Evolutionary conservation across 495 filamentous ascomycete genomes (phyloP), one percentile per base, ranked within the genome.

Genomic region (Neurospora sp.): DNA sequence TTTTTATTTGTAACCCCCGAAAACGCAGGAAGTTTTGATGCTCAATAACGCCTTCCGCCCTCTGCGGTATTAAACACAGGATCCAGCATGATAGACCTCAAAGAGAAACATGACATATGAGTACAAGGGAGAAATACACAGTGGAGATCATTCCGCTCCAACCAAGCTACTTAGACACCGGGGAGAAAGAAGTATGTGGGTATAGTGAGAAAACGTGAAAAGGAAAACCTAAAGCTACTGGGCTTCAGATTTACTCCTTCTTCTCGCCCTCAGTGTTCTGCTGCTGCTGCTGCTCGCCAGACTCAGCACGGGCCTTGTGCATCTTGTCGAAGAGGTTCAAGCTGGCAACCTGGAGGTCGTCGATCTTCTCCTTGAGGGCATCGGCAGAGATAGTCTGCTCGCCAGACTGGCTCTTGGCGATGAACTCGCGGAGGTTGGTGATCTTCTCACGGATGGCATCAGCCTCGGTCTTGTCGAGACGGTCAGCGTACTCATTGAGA

Each of bases 321-420:
- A 99, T 97, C 92, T 99, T 97, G 87, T 98, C 96, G 84, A 99
- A 99, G 76, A 98, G 90, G 83, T 91, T 97, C 86, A 99, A 88
- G 85, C 92, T 94, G 73, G 96, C 93, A 80, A 90, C 93, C 85
- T 98, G 96, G 78, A 99, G 90, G 84, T 98, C 96, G 75, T 98
- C 96, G 74, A 91, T 95, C 92, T 98, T 97, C 86, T 92, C 90
- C 91, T 98, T 99, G 80, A 99, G 88, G 82, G 97, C 92, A 74
- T 90, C 93, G 28, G 94, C 92, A 40, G 94, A 96, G 76, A 92
- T 88, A 73, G 86, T 88, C 77, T 90, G 89, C 86, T 99, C 96
- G 71, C 94, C 96, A 76, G 92, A 89, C 89, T 98, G 96, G 86
- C 88, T 96, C 92, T 97, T 94, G 85, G 88, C 89, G 78, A 99